phyloP scores from a whole-genome alignment of 2,329 filamentous ascomycete species.

The Cercospora sp. region DNA sequence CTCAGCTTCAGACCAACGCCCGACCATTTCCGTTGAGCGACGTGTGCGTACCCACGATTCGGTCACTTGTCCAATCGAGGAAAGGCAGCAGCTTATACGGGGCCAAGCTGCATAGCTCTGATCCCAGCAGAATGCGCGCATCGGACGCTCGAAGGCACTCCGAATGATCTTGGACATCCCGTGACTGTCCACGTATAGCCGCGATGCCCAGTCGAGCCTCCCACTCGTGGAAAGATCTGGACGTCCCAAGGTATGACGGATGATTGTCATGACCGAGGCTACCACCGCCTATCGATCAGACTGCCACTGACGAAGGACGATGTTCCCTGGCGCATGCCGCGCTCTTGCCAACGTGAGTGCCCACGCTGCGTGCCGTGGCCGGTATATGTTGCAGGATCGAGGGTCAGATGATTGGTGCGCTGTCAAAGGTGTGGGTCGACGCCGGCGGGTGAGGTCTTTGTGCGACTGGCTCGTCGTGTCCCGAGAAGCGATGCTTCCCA shows the following conservation, averaged over 20 bases:
- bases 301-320: background rate
- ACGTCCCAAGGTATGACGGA: background rate
- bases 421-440: slow-evolving; percentile 5
- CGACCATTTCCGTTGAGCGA: background rate
- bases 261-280: slow-evolving; percentile 1
- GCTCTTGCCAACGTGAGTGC: background rate
- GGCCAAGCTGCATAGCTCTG: background rate
- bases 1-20: background rate
- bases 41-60: background rate
- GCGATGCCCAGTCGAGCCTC: background rate
- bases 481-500: background rate
- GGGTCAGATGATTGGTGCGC: slow-evolving; percentile 9
- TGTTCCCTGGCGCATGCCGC: slow-evolving; percentile 12
- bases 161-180: background rate
- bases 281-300: background rate
- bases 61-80: background rate
- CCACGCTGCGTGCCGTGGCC: slow-evolving; percentile 14
- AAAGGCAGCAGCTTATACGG: background rate
- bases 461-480: slow-evolving; percentile 11
- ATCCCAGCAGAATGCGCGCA: background rate
- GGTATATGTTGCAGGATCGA: slow-evolving; percentile 3
- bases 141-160: background rate
- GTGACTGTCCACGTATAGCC: background rate
- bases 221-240: background rate
- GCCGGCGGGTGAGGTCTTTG: slow-evolving; percentile 7